phyloP scores from a whole-genome alignment of 139 green algal species.

The Dunaliella primolecta region DNA sequence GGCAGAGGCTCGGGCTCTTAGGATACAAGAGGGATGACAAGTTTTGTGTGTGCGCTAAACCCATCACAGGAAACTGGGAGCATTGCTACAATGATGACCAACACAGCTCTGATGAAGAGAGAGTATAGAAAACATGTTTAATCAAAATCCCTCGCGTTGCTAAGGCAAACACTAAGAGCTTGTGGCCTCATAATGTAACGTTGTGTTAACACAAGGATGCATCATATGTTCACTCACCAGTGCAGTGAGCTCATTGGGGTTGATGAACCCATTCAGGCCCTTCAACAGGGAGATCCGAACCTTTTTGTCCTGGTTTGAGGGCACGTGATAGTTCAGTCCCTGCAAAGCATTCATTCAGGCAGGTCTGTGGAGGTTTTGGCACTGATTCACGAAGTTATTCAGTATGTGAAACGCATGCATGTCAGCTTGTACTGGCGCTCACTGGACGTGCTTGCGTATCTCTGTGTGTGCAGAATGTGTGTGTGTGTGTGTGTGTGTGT shows the following conservation, averaged over 20 bases:
- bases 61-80: background rate
- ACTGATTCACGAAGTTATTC: too few species aligned
- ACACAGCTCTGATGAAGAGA: background rate
- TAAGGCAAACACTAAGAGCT: too few species aligned
- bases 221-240: slow-evolving; percentile 51
- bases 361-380: too few species aligned
- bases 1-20: background rate
- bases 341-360: too few species aligned
- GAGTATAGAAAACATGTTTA: background rate
- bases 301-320: slow-evolving; percentile 48
- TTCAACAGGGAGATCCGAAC: slow-evolving; percentile 55
- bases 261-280: slow-evolving; percentile 57
- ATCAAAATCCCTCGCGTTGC: background rate
- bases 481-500: slow-evolving; percentile 2
- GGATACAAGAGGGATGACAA: background rate
- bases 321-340: slow-evolving; percentile 55
- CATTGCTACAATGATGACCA: background rate
- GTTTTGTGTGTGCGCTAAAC: background rate
- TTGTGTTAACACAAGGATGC: too few species aligned
- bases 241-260: slow-evolving; percentile 64
- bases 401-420: too few species aligned
- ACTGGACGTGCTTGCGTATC: background rate
- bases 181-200: too few species aligned
- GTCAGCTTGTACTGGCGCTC: too few species aligned
- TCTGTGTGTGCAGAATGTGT: background rate